Evolutionary conservation across 2,329 filamentous ascomycete genomes (phyloP).

Genomic region (Penicillium sp.): DNA sequence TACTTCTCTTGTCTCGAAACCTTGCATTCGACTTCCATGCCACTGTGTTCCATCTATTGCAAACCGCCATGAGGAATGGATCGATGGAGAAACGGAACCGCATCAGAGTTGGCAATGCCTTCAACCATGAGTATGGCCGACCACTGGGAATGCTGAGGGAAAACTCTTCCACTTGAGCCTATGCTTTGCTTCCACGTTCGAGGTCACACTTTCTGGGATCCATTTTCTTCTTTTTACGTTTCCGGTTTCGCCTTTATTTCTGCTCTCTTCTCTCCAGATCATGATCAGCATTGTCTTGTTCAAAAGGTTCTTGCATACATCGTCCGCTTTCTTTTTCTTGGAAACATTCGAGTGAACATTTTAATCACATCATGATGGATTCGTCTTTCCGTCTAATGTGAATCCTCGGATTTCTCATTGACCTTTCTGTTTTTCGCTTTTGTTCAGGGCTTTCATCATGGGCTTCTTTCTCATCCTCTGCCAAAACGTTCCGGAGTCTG

Average conservation of each 20-base stretch:
- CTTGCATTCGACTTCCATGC: background rate
- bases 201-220: constrained; percentile 5
- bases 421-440: constrained; percentile 8
- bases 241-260: constrained; percentile 2
- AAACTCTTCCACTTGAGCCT: constrained; percentile 23
- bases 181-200: constrained; percentile 1
- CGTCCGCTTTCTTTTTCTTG: constrained; percentile 13
- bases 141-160: constrained; percentile 31
- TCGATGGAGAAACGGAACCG: constrained; percentile 49
- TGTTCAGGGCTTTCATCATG: constrained; percentile 16
- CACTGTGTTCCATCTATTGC: constrained; percentile 3
- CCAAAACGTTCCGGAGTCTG: constrained; percentile 35
- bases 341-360: constrained; percentile 19
- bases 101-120: constrained; percentile 27
- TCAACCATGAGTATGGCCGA: constrained; percentile 12
- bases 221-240: constrained; percentile 13
- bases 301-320: constrained; percentile 19
- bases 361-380: constrained; percentile 20
- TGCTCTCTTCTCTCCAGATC: constrained; percentile 9
- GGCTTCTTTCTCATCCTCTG: constrained; percentile 19
- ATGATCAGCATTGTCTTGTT: constrained; percentile 21
- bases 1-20: constrained; percentile 49
- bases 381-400: constrained; percentile 22
- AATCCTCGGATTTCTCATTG: constrained; percentile 19
- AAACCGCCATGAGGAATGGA: constrained; percentile 33